Evolutionary conservation across 768 basidiomycete genomes (phyloP), one percentile per base, ranked within the genome.

Genomic region (Phaeotremella fagi): DNA sequence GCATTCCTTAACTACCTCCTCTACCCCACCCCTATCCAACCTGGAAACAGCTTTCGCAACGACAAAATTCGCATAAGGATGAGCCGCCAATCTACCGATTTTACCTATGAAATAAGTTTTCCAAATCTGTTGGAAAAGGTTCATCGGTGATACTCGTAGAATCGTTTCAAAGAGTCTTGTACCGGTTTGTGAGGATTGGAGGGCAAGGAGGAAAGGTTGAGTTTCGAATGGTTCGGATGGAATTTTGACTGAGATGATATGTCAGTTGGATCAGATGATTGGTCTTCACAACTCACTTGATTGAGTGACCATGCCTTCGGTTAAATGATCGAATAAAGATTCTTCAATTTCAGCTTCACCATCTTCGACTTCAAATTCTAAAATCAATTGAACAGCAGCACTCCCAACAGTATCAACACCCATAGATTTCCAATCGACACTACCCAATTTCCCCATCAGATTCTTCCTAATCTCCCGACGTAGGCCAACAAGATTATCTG

Each of bases 51-150:
- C 87, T 70, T 83, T 85, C 0, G 91, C 86, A 3, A 91, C 79
- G 20, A 97, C 91, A 64, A 90, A 99, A 68, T 98, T 99, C 12
- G 88, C 90, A 1, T 92, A 87, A 2, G 92, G 90, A 73, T 99
- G 94, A 18, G 80, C 77, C 16, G 86, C 84, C 25, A 95, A 77
- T 52, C 85, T 81, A 2, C 80, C 74, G 31, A 95, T 77, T 57
- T 84, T 75, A n/a, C 83, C 83, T 38, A 76, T 72, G 69, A 98
- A 85, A 75, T 95, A 92, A 0, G 80, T 80, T 2, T 75, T 64
- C 94, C 94, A 98, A 4, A 95, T 66, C 0, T 78, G 64, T 27
- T 75, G 68, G 66, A 92, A 91, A 1, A 84, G 79, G 16, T 75
- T 63, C 4, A 78, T 73, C 0, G 89, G 84, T 16, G 83, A 81